Percentiles rank a stretch among this genome's conserved stretches.
Conservation (phyloP, 176 grass and related monocot species). For the Guadua angustifolia region DNA sequence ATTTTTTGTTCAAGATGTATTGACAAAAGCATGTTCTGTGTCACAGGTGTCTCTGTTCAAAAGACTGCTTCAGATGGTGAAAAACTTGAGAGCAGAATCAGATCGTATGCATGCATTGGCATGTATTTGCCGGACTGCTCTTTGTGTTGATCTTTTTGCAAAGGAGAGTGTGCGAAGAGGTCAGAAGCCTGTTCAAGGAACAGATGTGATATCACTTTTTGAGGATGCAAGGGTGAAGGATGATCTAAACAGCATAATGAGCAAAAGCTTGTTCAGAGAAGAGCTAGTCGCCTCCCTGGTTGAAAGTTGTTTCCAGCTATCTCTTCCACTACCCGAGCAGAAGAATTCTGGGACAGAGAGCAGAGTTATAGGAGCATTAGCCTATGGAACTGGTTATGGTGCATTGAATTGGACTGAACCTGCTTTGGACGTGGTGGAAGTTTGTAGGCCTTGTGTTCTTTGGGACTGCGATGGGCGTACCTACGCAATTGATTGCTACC, state of each 20-base stretch:
- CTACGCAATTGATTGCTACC: conserved; percentile 93
- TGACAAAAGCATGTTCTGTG: conserved; percentile 28
- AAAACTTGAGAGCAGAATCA: conserved; percentile 95
- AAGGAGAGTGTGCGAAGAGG: conserved; percentile 96
- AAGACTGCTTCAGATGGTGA: conserved; percentile 93
- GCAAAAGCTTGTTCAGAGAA: conserved; percentile 97
- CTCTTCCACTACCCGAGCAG: conserved; percentile 87
- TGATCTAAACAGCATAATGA: conserved; percentile 82
- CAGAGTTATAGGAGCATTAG: conserved; percentile 97
- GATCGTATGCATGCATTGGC: conserved; percentile 96
- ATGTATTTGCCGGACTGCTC: conserved; percentile 91
- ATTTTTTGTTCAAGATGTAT: conserved; percentile 26
- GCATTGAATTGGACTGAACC: conserved; percentile 97
- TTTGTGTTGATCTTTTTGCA: conserved; percentile 99
- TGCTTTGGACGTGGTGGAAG: conserved; percentile 95
- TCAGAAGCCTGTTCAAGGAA: conserved; percentile 91
- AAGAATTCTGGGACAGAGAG: conserved; percentile 95
- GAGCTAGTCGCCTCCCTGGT: conserved; percentile 90
- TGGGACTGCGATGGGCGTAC: conserved; percentile 93
- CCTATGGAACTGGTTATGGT: conserved; percentile 98
- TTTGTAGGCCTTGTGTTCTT: conserved; percentile 91
- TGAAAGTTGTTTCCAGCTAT: conserved; percentile 98
- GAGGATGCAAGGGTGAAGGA: conserved; percentile 96
- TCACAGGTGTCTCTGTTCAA: conserved; percentile 93
- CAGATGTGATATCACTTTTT: conserved; percentile 94